Conservation (phyloP, 345 rosid genomes). For the Hevea brasiliensis region DNA sequence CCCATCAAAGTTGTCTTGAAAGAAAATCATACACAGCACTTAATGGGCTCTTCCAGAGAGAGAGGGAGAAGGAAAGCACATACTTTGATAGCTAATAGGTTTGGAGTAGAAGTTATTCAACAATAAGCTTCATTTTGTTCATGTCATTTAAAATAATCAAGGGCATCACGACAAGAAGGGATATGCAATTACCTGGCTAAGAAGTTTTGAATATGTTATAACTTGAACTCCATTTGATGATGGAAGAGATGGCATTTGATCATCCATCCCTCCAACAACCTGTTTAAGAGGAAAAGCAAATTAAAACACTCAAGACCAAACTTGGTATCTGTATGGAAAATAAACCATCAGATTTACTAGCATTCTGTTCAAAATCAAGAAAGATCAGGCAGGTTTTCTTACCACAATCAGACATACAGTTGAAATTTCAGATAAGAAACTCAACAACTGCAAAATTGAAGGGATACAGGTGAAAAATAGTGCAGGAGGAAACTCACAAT, state of each 20-base stretch:
- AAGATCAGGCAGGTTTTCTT: conserved; percentile 27
- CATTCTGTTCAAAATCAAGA: conserved; percentile 13
- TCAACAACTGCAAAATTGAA: conserved; percentile 70
- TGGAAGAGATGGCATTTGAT: conserved; percentile 79
- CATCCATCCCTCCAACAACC: conserved; percentile 94
- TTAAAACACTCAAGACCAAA: conserved; percentile 1
- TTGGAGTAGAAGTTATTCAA: background rate
- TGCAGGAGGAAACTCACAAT: conserved; percentile 12
- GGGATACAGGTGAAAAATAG: conserved; percentile 9
- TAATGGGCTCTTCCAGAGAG: background rate
- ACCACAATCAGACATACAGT: conserved; percentile 84
- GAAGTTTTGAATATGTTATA: conserved; percentile 67
- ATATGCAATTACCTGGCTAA: conserved; percentile 63
- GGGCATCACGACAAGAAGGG: conserved; percentile 5
- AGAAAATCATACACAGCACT: background rate
- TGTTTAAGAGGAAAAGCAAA: conserved; percentile 32
- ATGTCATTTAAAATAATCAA: conserved; percentile 9
- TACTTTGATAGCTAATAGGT: background rate
- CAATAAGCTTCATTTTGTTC: background rate
- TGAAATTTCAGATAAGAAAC: conserved; percentile 81
- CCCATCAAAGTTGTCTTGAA: background rate
- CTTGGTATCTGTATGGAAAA: background rate
- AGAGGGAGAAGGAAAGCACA: background rate
- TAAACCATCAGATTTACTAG: background rate
- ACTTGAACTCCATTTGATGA: conserved; percentile 65